Evolutionary conservation across 257 asterid species (phyloP).

Genomic region (Nicotiana noctiflora): DNA sequence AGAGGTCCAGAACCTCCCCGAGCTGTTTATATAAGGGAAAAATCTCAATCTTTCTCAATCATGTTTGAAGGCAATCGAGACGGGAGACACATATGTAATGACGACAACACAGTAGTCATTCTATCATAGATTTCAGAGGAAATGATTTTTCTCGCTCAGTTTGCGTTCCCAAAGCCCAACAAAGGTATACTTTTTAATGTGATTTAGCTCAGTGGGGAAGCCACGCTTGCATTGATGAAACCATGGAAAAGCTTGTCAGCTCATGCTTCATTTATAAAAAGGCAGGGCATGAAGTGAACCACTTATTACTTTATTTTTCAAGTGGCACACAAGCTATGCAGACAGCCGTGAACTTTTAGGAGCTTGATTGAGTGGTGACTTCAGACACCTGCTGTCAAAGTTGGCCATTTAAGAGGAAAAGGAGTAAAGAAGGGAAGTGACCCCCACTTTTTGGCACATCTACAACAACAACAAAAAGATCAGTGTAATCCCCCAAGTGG

Average conservation of each 20-base stretch:
- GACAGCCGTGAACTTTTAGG: neutral
- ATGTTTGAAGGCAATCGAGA: neutral
- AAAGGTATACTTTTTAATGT: neutral
- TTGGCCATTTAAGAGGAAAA: neutral
- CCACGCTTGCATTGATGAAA: neutral
- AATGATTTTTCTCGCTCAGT: neutral
- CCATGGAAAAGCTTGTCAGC: neutral
- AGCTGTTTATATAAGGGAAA: neutral
- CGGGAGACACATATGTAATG: neutral
- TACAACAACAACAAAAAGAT: too few species aligned
- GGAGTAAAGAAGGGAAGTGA: neutral
- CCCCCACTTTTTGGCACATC: neutral
- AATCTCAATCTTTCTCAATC: neutral
- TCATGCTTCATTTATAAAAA: neutral
- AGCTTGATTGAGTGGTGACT: neutral
- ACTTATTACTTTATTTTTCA: neutral
- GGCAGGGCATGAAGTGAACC: neutral
- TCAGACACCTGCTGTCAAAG: neutral
- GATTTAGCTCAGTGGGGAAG: neutral
- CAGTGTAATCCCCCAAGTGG: too few species aligned
- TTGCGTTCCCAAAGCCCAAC: neutral
- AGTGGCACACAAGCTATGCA: neutral
- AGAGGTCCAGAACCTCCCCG: neutral
- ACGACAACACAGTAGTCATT: neutral
- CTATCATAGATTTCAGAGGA: neutral